Percentiles rank a stretch among this genome's conserved stretches.
phyloP scores from a whole-genome alignment of 768 basidiomycete genomes.

The Hygrophorus russula region DNA sequence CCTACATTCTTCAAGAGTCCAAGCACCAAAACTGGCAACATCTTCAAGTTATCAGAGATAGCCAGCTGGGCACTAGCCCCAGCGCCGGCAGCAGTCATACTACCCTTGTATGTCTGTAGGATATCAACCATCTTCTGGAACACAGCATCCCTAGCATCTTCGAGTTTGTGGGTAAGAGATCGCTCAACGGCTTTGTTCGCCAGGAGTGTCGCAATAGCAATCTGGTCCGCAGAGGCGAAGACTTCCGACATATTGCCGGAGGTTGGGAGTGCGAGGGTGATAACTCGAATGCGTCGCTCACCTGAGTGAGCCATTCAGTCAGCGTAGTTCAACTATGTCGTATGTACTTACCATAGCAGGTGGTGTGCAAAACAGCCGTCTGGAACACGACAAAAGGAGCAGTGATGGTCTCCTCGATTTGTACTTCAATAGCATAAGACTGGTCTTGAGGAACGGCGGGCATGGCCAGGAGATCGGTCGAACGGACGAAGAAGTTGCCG shows the following conservation, averaged over 20 bases:
- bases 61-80: conserved; percentile 93
- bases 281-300: conserved; percentile 84
- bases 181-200: conserved; percentile 93
- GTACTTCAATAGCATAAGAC: conserved; percentile 90
- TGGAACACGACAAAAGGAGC: conserved; percentile 90
- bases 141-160: conserved; percentile 81
- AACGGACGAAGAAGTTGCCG: conserved; percentile 97
- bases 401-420: conserved; percentile 90
- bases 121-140: conserved; percentile 80
- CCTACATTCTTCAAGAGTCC: conserved; percentile 89
- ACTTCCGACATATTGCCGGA: conserved; percentile 83
- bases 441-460: conserved; percentile 96
- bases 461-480: conserved; percentile 92
- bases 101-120: conserved; percentile 82
- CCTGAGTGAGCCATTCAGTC: conserved; percentile 20
- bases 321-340: background rate
- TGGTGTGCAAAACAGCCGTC: conserved; percentile 90
- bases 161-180: conserved; percentile 73
- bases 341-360: conserved; percentile 59
- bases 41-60: conserved; percentile 87
- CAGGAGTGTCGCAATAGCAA: conserved; percentile 73
- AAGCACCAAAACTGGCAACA: conserved; percentile 83
- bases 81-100: conserved; percentile 88
- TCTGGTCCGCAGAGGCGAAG: conserved; percentile 83
- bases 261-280: conserved; percentile 80